These are phyloP conservation scores for Daldinia decipiens DNA, from an alignment of 495 filamentous ascomycete genomes.

Conservation along the genomic window DNA sequence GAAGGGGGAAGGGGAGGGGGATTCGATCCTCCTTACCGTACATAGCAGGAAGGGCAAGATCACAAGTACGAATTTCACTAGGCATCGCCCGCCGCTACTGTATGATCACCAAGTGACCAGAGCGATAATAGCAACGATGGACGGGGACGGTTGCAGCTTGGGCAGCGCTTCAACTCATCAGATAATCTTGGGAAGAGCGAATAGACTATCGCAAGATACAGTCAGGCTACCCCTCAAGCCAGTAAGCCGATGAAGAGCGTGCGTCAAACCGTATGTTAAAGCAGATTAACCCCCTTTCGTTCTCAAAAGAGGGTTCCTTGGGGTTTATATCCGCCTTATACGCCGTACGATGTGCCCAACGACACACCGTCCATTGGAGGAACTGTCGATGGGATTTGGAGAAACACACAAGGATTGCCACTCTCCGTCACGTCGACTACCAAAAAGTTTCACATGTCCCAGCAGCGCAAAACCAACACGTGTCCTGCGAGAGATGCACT, in stretches of 20 bases:
- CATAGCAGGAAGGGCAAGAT: conserved; percentile 20
- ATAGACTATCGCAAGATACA: conserved; percentile 27
- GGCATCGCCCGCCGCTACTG: conserved; percentile 24
- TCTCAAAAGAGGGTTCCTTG: conserved; percentile 19
- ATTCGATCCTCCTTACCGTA: conserved; percentile 23
- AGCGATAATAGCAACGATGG: conserved; percentile 34
- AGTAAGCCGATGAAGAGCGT: conserved; percentile 29
- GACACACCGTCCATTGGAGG: conserved; percentile 22
- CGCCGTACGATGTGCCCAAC: conserved; percentile 25
- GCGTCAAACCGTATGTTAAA: conserved; percentile 24
- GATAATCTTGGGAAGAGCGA: conserved; percentile 13
- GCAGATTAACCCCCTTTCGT: conserved; percentile 33
- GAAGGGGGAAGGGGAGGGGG: too few species aligned
- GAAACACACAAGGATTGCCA: conserved; percentile 32
- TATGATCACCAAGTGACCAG: conserved; percentile 33
- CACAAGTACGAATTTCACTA: conserved; percentile 11
- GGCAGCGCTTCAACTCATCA: conserved; percentile 29
- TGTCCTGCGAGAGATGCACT: conserved; percentile 32
- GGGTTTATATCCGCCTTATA: conserved; percentile 25
- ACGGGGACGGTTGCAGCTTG: conserved; percentile 14
- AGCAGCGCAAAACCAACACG: conserved; percentile 38
- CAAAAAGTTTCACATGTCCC: conserved; percentile 35
- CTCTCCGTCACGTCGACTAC: conserved; percentile 22
- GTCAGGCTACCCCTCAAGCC: conserved; percentile 38
- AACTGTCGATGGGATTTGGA: conserved; percentile 20